Evolutionary conservation across 306 rosid genomes (phyloP), one percentile per base, ranked within the genome.

Genomic region (Glycine tomentella): DNA sequence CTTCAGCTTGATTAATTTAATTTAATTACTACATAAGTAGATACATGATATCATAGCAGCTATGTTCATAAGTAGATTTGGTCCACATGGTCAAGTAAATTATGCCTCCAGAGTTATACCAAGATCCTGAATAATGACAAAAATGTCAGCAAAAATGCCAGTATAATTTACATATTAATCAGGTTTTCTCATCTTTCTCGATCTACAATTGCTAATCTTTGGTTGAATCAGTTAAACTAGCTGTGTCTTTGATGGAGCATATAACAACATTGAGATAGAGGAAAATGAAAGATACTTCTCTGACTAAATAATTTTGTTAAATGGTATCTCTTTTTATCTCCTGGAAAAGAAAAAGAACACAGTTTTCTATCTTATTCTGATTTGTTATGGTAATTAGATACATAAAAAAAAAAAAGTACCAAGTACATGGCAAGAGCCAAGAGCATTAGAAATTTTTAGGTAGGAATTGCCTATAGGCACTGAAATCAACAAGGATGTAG

Each of bases 361-460:
- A 73, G 70, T 14, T 72, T 50, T 81, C 31, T 76, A 64, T 78
- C 65, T 66, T 83, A 77, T 74, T 79, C 84, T 70, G 66, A 78
- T 75, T 42, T 36, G 44, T 64, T 64, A 49, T 81, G 66, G 40
- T 80, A 80, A 70, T 75, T 74, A 79, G 73, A 77, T 51, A 74
- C 68, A 73, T 56, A 65, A 74, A 63, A 66, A 20, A n/a, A n/a
- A n/a, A 36, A 3, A 46, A 68, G 16, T 16, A 40, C 34, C 79
- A 48, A 45, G 8, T 20, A 42, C 59, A 56, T 50, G 51, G 57
- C 15, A 52, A 17, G 50, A 42, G 40, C 72, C 31, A 61, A 63
- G 38, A 78, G 11, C 16, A 16, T 34, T 36, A 74, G 55, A 74
- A 52, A 31, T 3, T 46, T 61, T 9, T 34, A 33, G 80, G 72